phyloP scores from a whole-genome alignment of 345 rosid genomes.

The Dimocarpus longan region DNA sequence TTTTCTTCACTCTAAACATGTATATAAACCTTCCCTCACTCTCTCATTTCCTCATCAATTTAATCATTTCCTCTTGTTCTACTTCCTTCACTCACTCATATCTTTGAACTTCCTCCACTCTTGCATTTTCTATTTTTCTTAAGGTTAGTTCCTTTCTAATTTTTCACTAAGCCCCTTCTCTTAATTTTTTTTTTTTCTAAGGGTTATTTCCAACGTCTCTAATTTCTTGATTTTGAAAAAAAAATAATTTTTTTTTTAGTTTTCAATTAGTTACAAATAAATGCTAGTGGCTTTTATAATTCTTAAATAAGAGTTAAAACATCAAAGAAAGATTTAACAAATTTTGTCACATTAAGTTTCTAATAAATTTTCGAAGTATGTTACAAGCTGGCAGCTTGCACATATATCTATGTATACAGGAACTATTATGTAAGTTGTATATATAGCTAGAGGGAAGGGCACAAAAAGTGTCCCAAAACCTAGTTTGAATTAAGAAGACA shows the following conservation, averaged over 20 bases:
- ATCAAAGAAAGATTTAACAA: neutral
- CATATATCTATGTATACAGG: no score
- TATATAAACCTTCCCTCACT: constrained; percentile 43
- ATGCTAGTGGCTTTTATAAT: no score
- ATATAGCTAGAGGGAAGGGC: no score
- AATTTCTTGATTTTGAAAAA: neutral
- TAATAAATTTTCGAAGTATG: neutral
- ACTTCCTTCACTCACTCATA: neutral
- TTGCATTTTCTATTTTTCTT: constrained; percentile 23
- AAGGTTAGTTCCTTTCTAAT: constrained; percentile 33
- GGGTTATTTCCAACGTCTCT: neutral
- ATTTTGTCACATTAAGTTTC: neutral
- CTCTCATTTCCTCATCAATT: constrained; percentile 30
- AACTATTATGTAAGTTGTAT: no score
- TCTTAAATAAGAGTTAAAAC: no score
- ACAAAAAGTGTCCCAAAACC: neutral
- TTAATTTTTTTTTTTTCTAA: no score
- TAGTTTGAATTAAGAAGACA: neutral
- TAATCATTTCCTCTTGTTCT: constrained; percentile 22
- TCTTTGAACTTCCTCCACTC: neutral
- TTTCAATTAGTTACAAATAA: no score
- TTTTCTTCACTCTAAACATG: constrained; percentile 30
- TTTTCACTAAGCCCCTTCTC: no score
- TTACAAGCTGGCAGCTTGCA: no score
- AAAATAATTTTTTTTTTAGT: no score